Percentiles rank a stretch among this genome's conserved stretches.
phyloP scores from a whole-genome alignment of 257 asterid genomes.

The Mentha longifolia region DNA sequence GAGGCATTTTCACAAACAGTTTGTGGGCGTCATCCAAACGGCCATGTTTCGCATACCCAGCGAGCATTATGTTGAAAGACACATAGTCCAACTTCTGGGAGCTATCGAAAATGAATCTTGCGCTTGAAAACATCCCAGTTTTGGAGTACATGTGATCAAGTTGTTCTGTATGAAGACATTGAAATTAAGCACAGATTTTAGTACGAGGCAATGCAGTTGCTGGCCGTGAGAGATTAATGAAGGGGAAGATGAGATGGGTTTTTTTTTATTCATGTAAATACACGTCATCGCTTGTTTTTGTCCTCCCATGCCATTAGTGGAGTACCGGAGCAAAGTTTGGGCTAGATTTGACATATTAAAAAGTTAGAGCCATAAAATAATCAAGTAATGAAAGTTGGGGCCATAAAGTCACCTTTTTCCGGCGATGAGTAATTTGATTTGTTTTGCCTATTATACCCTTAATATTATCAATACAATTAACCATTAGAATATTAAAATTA shows the following conservation, averaged over 20 bases:
- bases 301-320: too few species aligned
- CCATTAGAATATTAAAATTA: too few species aligned
- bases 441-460: too few species aligned
- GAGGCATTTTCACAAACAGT: constrained; percentile 81
- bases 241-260: constrained; percentile 54
- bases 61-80: constrained; percentile 78
- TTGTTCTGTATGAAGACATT: constrained; percentile 73
- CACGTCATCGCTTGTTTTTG: too few species aligned
- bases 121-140: constrained; percentile 52
- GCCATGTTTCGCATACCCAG: constrained; percentile 53
- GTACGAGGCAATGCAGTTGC: constrained; percentile 58
- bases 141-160: constrained; percentile 83
- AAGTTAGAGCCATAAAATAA: too few species aligned
- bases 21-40: constrained; percentile 54
- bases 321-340: too few species aligned
- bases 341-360: too few species aligned
- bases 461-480: too few species aligned
- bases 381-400: too few species aligned
- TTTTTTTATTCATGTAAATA: constrained; percentile 6
- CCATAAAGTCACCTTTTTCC: too few species aligned
- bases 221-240: constrained; percentile 53
- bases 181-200: constrained; percentile 64
- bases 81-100: constrained; percentile 53
- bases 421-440: too few species aligned
- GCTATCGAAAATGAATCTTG: constrained; percentile 56